Evolutionary conservation across 495 filamentous ascomycete species (phyloP), one percentile per base, ranked within the genome.

Genomic region (Aspergillus bertholletiae): DNA sequence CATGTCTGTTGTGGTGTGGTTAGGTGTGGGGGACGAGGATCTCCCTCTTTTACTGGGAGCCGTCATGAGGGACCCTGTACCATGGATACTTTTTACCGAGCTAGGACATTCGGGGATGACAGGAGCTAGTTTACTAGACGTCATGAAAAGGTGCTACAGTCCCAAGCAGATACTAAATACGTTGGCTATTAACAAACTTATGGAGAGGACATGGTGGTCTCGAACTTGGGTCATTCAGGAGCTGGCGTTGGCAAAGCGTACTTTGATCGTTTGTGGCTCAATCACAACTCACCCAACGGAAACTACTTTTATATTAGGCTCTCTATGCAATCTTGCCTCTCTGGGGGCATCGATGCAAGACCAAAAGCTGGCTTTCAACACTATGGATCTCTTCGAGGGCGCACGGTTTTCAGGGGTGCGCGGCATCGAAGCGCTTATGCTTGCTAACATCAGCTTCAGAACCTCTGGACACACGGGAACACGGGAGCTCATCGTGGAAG

Each of bases 1-100:
- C 39, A 22, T 30, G 15, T 51, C 45, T 21, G 64, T 67, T 7
- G 50, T 54, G 27, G 56, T 58, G 17, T 67, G 64, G 64, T 56
- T 67, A 32, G 64, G 64, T 1, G n/a, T 43, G 7, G 39, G 17
- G 39, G 39, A 43, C 17, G 39, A 43, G n/a, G 17, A 5, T 5
- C 13, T 5, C 39, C 30, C 30, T 6, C 7, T 32, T 13, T 32
- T 32, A 6, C 7, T 7, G 13, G 30, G 13, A 6, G 7, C 7
- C 7, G 7, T 32, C 6, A 32, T 32, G 30, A n/a, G n/a, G n/a
- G n/a, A n/a, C n/a, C 13, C 6, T 13, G 30, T 32, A 6, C 6
- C 7, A 32, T 32, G 30, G 30, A 32, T 32, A 32, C 30, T 32
- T 6, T 13, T 6, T 6, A 32, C 6, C 30, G 13, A 32, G 7